Base-by-base conservation (phyloP, 192 early-diverging fungal species). In the Coemansia pectinata region DNA sequence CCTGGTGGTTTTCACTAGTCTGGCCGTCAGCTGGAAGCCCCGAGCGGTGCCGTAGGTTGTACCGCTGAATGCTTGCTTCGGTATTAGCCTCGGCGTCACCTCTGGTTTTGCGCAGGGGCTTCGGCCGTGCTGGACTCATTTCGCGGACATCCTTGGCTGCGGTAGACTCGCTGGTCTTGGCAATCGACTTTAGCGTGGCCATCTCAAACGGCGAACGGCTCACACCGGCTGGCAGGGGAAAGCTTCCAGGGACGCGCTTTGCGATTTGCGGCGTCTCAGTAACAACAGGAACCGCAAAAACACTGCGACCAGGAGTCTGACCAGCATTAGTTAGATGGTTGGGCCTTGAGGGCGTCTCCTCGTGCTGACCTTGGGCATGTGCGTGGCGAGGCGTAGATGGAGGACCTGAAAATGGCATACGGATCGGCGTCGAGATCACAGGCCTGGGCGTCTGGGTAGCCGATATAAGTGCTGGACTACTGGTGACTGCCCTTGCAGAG, bases 321-420 rank as follows among this genome's bases (percentile, higher is more conserved):
- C 68, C 72, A 33, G 66, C 63, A 25, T 66, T 42, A 5, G 25
- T 55, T 9, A 71, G 59, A n/a, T 9, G 14, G 52, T 11, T 2
- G 11, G 52, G 52, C 17, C 48, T 31, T 10, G 39, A 23, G 23
- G 67, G 55, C 47, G 19, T 41, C 17, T 39, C 15, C 44, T 34
- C n/a, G 4, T 31, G 52, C 33, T 67, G 21, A 23, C 33, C 23
- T 38, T 39, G 53, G 11, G 48, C 48, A 17, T 52, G n/a, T 9
- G 23, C 61, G 31, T 47, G 59, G 12, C 58, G 66, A n/a, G 73
- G 79, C 33, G 79, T 76, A 4, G 79, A 65, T 9, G 78, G 79
- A 31, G 73, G 67, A 15, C 79, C 79, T 4, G 74, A 81, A 23
- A 81, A 65, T 27, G 74, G 71, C 45, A 81, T 68, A 10, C 65